Evolutionary conservation across 768 basidiomycete genomes (phyloP), one percentile per base, ranked within the genome.

Genomic region (Macrolepiota dolichaula): DNA sequence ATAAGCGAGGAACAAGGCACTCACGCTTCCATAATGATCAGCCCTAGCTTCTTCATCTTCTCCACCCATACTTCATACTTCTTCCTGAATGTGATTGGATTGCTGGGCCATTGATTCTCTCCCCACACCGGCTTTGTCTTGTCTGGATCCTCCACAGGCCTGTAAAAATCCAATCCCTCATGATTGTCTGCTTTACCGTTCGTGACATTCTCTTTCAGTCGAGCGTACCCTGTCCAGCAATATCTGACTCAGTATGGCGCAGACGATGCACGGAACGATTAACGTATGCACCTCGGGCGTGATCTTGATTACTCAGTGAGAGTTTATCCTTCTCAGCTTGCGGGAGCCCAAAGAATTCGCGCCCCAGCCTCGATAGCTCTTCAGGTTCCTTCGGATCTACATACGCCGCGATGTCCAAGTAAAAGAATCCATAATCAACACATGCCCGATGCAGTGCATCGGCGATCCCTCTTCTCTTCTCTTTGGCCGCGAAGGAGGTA

Each of bases 361-460:
- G 78, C 1, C 86, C 93, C 1, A 93, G 77, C 7, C 73, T 73
- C 0, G 83, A 72, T 6, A 95, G 81, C 63, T 88, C 84, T 46
- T 87, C 85, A 10, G 87, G 81, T 66, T 93, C 88, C 0, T 76
- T 68, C 0, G 73, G 74, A 37, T 85, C 76, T 13, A 88, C 72
- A 64, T 78, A 90, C 3, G 79, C 73, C 2, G 85, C 82, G 49
- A 94, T 76, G 62, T 93, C 83, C 50, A 95, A 78, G 72, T 96
- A 96, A 76, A 96, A 95, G 80, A 96, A 96, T 0, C 94, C 94
- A 58, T 85, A 92, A 57, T 89, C 77, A 22, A 89, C 68, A 67
- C 92, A 92, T 7, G 92, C 92, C 0, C 74, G 69, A 67, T 94
- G 93, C 17, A 96, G 73, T 0, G 85, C 83, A 11, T 79, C 78